phyloP scores from a whole-genome alignment of 306 rosid species.

The Quercus bicolor region DNA sequence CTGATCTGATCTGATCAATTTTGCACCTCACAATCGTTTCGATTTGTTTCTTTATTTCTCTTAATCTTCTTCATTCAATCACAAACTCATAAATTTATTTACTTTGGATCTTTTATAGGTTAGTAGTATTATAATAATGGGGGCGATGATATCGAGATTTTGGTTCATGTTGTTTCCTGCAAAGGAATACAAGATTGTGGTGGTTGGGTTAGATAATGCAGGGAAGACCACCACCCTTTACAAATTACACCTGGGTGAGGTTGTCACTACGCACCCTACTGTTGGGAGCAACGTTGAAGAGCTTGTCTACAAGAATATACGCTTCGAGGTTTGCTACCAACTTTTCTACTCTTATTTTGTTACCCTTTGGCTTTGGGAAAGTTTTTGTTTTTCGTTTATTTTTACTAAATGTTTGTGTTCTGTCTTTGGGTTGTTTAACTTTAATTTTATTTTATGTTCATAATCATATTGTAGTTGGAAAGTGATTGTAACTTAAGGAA shows the following conservation, averaged over 20 bases:
- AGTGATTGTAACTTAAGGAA: not conserved
- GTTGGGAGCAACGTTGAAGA: slow-evolving; percentile 98
- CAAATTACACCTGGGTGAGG: slow-evolving; percentile 96
- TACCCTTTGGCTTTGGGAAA: not conserved
- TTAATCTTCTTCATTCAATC: not conserved
- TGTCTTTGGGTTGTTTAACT: not conserved
- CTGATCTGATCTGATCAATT: not conserved
- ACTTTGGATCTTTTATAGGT: slow-evolving; percentile 17
- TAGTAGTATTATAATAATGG: slow-evolving; percentile 39
- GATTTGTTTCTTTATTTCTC: not conserved
- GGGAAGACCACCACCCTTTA: slow-evolving; percentile 97
- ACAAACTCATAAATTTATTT: too few species aligned
- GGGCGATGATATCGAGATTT: slow-evolving; percentile 70
- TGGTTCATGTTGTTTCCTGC: slow-evolving; percentile 98
- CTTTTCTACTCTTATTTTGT: not conserved
- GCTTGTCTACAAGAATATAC: slow-evolving; percentile 91
- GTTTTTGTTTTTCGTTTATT: not conserved
- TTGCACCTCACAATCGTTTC: not conserved
- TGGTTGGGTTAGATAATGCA: slow-evolving; percentile 93
- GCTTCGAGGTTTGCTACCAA: slow-evolving; percentile 65
- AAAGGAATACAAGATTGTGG: slow-evolving; percentile 88
- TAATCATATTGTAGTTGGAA: not conserved
- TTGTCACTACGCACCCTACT: slow-evolving; percentile 93
- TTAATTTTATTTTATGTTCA: not conserved
- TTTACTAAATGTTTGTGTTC: not conserved